Evolutionary conservation across 2,329 filamentous ascomycete species (phyloP), one percentile per base, ranked within the genome.

Genomic region (Cytospora piceicola): DNA sequence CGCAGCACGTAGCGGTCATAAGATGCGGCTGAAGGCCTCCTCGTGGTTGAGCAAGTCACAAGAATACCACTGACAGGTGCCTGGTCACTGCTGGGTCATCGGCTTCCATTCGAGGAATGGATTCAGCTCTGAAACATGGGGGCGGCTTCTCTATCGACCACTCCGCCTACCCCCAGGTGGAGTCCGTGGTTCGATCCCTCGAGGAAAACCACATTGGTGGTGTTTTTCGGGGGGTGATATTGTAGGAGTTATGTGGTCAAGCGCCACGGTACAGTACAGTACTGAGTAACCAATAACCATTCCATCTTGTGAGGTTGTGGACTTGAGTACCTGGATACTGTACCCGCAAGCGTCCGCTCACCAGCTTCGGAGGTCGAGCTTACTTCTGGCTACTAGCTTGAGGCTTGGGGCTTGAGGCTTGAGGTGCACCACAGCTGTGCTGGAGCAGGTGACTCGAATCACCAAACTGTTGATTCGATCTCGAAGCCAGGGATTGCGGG

Each of bases 371-470:
- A 27, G 32, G 24, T 20, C 27, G 22, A 1, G 34, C 20, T 36
- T 22, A 20, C 32, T 42, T 22, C 24, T 53, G 51, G 58, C 24
- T 53, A 39, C 52, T 55, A 20, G 42, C 27, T 36, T 36, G 14
- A 24, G 11, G 36, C 49, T 32, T 32, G 30, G 15, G 59, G 29
- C 30, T 52, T 30, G 42, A 29, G 11, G 36, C 32, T 8, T 30
- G 51, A 34, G 55, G 53, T 55, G 61, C 65, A 67, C 61, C 65
- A 57, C 61, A 57, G 62, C 56, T 39, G 20, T n/a, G 30, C 29
- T 12, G 32, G 61, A 51, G 42, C 61, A 67, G 65, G 65, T 67
- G 65, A 64, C 57, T 55, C 39, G 42, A 24, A 11, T 14, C n/a
- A 12, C 14, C 29, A 27, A 22, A 34, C 30, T 9, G 7, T 32